Percentiles rank a stretch among this genome's conserved stretches.
These are phyloP conservation scores for Penicillium sp. DNA, from an alignment of 2,329 filamentous ascomycete species.

Conservation along the genomic window DNA sequence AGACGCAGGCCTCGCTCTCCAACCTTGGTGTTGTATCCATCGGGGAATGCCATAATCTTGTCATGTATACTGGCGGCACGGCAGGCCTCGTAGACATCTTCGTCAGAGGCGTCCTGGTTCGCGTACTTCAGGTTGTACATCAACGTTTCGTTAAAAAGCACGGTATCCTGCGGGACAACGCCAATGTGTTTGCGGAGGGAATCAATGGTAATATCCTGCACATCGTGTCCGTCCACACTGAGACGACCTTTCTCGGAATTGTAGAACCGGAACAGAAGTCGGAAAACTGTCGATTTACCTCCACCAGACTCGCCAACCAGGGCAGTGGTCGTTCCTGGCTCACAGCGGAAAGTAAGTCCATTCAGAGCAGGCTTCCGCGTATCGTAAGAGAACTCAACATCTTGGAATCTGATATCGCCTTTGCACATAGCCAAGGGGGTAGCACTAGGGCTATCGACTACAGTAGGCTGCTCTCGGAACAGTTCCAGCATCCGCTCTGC, in stretches of 20 bases:
- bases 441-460: constrained; percentile 71
- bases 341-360: constrained; percentile 79
- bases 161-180: constrained; percentile 94
- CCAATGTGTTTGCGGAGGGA: constrained; percentile 89
- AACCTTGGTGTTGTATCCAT: constrained; percentile 84
- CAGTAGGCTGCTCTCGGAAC: constrained; percentile 93
- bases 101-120: constrained; percentile 73
- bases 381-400: constrained; percentile 90
- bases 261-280: constrained; percentile 94
- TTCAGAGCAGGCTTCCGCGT: constrained; percentile 78
- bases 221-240: constrained; percentile 77
- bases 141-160: constrained; percentile 88
- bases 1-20: constrained; percentile 83
- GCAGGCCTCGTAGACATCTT: constrained; percentile 78
- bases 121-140: constrained; percentile 96
- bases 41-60: constrained; percentile 83
- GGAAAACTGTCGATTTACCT: constrained; percentile 94
- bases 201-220: constrained; percentile 84
- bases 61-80: constrained; percentile 88
- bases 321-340: constrained; percentile 87
- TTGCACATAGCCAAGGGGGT: constrained; percentile 63
- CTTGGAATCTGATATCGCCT: constrained; percentile 80
- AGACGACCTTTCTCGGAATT: constrained; percentile 78
- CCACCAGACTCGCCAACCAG: constrained; percentile 96
- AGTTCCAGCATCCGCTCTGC: constrained; percentile 91